Evolutionary conservation across 805 yeast genomes (phyloP), one percentile per base, ranked within the genome.

Genomic region (Starmera caribaea): DNA sequence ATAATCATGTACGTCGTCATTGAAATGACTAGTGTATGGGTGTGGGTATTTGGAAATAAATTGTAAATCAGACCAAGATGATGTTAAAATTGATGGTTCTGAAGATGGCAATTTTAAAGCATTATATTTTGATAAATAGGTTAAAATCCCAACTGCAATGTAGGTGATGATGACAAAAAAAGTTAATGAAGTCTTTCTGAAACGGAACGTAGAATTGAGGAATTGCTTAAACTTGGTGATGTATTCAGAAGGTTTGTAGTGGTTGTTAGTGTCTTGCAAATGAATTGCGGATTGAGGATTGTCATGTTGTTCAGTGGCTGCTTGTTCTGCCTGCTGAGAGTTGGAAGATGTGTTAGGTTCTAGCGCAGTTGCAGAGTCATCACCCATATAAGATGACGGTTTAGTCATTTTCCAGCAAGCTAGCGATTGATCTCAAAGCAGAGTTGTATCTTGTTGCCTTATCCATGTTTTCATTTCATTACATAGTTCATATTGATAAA

Each of bases 11-110:
- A 88, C 87, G 27, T 65, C 66, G 57, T 81, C 90, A 59, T 86
- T 88, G 12, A 79, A 84, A 42, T 66, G 75, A 0, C 95, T 80
- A 17, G 77, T 75, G 58, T 82, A 89, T 1, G 96, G 87, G 60
- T 89, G 97, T 39, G 76, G 78, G 24, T 68, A 55, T 28, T 61
- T 51, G 0, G 92, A 81, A 10, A 89, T 79, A 4, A 61, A 55
- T 55, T 87, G 94, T 37, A 89, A 65, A 50, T 81, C 84, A 2
- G 59, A 45, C 96, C 96, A 89, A 3, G 83, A 53, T 9, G 69
- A 53, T 2, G 65, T 39, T 7, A 62, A 50, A 7, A 52, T 46
- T 32, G 61, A 63, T 1, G 71, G 65, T 30, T 66, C 64, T 8
- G 63, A 59, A 0, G 51, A 40, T 3, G 82, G 82, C 8, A 73